A percentile compares a stretch with the other conserved stretches of the same genome.
These are phyloP conservation scores for Pythium phragmiticola DNA, from an alignment of 352 stramenopile genomes.

Conservation along the genomic window DNA sequence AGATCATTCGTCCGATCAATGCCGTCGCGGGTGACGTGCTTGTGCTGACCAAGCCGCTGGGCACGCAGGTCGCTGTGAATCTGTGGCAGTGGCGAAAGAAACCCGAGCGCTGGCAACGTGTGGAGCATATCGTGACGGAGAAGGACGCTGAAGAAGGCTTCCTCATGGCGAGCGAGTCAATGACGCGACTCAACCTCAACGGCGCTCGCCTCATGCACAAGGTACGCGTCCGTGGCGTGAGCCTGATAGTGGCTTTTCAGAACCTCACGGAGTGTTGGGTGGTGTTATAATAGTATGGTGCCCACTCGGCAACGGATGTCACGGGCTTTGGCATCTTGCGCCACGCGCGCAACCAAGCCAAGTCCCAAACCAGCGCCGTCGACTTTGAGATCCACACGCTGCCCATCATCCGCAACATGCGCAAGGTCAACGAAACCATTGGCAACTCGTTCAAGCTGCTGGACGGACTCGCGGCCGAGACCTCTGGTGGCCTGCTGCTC, in stretches of 20 bases:
- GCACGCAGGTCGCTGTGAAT: conserved; percentile 94
- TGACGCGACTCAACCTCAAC: conserved; percentile 92
- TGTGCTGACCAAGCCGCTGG: conserved; percentile 93
- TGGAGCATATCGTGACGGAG: conserved; percentile 63
- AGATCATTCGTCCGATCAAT: conserved; percentile 90
- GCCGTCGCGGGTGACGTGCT: conserved; percentile 89
- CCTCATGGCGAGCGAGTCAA: conserved; percentile 90
- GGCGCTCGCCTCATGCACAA: conserved; percentile 91
- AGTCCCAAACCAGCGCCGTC: conserved; percentile 88
- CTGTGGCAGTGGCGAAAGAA: conserved; percentile 91
- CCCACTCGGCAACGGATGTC: conserved; percentile 93
- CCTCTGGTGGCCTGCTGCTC: conserved; percentile 92
- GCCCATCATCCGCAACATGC: conserved; percentile 90
- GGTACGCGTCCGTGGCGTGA: conserved; percentile 21
- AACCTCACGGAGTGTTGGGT: neutral
- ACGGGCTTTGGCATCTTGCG: conserved; percentile 95
- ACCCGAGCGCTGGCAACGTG: conserved; percentile 70
- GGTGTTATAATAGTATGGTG: conserved; percentile 60
- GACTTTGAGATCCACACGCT: conserved; percentile 93
- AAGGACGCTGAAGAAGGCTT: conserved; percentile 87
- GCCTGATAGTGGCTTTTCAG: neutral
- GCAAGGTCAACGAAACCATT: conserved; percentile 83
- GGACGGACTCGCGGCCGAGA: conserved; percentile 92
- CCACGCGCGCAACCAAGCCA: conserved; percentile 92
- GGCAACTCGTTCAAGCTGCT: conserved; percentile 93